Evolutionary conservation across 345 rosid species (phyloP).

Genomic region (Citrus sp.): DNA sequence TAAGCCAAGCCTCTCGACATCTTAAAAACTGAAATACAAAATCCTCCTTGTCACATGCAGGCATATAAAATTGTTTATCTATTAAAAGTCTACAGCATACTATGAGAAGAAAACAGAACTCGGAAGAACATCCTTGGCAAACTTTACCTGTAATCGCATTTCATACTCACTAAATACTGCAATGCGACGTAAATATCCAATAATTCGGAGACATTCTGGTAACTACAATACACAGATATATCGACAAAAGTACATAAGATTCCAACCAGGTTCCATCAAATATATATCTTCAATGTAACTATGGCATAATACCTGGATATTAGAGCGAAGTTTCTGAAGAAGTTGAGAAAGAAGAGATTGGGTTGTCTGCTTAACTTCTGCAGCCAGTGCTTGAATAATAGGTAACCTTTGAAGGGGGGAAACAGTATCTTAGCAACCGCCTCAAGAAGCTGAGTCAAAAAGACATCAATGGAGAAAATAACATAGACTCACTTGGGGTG

Average conservation of each 20-base stretch:
- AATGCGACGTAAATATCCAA: constrained; percentile 91
- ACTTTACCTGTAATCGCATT: constrained; percentile 84
- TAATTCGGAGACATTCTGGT: constrained; percentile 93
- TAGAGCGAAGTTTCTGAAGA: constrained; percentile 85
- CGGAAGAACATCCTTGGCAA: not conserved
- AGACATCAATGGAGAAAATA: not conserved
- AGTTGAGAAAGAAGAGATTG: constrained; percentile 93
- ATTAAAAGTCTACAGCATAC: not conserved
- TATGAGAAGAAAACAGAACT: not conserved
- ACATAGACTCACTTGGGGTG: constrained; percentile 84
- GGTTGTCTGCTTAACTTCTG: constrained; percentile 88
- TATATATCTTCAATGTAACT: constrained; percentile 3
- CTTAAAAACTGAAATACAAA: constrained; percentile 73
- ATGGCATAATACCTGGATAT: constrained; percentile 67
- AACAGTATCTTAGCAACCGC: constrained; percentile 11
- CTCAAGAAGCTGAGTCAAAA: constrained; percentile 16
- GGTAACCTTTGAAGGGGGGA: constrained; percentile 51
- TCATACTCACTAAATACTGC: constrained; percentile 94
- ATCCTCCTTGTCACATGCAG: constrained; percentile 18
- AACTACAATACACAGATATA: constrained; percentile 45
- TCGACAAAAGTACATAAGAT: constrained; percentile 7
- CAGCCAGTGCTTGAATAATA: constrained; percentile 86
- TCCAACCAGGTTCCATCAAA: constrained; percentile 1
- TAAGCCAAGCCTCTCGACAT: constrained; percentile 98
- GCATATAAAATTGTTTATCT: not conserved